A percentile compares a stretch with the other conserved stretches of the same genome.
phyloP scores from a whole-genome alignment of 2,329 filamentous ascomycete species.

The Microcyclospora tardicrescens region DNA sequence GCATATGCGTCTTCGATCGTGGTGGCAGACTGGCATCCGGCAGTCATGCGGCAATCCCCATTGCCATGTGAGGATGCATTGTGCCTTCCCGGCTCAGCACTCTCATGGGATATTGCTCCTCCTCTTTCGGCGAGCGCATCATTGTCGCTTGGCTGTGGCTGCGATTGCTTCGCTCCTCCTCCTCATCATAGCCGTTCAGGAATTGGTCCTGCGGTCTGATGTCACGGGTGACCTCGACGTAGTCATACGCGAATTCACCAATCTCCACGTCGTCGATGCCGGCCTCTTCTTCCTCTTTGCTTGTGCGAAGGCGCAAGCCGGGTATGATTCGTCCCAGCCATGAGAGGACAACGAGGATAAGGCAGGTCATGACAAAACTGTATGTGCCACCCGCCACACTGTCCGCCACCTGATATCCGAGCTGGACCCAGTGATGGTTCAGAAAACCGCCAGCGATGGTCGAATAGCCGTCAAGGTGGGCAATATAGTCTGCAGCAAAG shows the following conservation, averaged over 20 bases:
- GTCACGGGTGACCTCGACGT: constrained; percentile 69
- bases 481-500: constrained; percentile 76
- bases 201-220: constrained; percentile 29
- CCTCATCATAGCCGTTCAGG: constrained; percentile 1
- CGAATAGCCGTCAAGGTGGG: constrained; percentile 59
- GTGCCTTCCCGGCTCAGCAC: not conserved
- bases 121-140: constrained; percentile 4
- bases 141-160: constrained; percentile 9
- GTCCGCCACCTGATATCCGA: constrained; percentile 74
- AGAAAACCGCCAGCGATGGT: constrained; percentile 66
- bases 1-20: too few relatives aligned
- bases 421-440: constrained; percentile 70
- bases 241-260: constrained; percentile 92
- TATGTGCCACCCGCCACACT: constrained; percentile 63
- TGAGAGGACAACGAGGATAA: constrained; percentile 49
- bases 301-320: constrained; percentile 58
- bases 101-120: not conserved
- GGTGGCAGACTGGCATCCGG: too few relatives aligned
- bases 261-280: constrained; percentile 82
- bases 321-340: constrained; percentile 70
- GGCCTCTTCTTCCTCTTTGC: constrained; percentile 65
- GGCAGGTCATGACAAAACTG: constrained; percentile 62
- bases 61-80: too few relatives aligned
- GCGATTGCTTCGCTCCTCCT: constrained; percentile 5
- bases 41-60: too few relatives aligned